phyloP scores from a whole-genome alignment of 495 filamentous ascomycete genomes.

The Aspergillus coremiiformis region DNA sequence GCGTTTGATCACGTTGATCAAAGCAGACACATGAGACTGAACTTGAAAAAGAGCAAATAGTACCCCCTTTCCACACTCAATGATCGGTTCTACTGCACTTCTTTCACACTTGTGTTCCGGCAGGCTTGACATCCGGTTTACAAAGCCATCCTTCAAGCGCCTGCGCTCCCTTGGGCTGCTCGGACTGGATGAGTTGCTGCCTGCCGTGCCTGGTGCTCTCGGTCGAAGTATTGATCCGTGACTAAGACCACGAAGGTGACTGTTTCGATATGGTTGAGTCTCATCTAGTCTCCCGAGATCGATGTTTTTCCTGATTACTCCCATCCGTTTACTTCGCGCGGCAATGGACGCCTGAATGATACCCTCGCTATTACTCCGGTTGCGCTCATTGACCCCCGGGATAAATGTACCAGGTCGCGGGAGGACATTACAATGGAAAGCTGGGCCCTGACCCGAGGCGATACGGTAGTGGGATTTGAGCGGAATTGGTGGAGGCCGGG shows the following conservation, averaged over 20 bases:
- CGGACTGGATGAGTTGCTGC: constrained; percentile 51
- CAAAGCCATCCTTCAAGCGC: constrained; percentile 48
- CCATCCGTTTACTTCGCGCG: constrained; percentile 68
- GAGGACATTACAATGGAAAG: constrained; percentile 48
- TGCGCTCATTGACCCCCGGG: constrained; percentile 59
- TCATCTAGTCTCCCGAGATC: constrained; percentile 74
- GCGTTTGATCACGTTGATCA: constrained; percentile 64
- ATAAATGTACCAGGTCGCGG: constrained; percentile 65
- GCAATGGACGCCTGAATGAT: constrained; percentile 53
- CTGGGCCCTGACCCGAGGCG: constrained; percentile 60
- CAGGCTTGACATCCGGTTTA: constrained; percentile 72
- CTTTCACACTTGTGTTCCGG: constrained; percentile 70
- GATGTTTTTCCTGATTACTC: constrained; percentile 68
- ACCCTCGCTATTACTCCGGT: constrained; percentile 86
- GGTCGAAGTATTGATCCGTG: constrained; percentile 69
- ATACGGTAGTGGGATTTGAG: constrained; percentile 71
- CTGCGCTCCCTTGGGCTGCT: constrained; percentile 48
- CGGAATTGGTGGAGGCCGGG: constrained; percentile 64
- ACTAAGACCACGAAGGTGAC: constrained; percentile 74
- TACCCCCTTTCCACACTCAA: constrained; percentile 79
- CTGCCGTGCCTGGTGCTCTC: constrained; percentile 34
- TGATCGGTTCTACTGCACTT: constrained; percentile 51
- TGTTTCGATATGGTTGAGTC: constrained; percentile 61
- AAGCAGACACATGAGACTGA: constrained; percentile 63
- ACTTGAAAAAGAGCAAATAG: constrained; percentile 78